phyloP scores from a whole-genome alignment of 805 yeast species.

The Sungouiella thailandica region DNA sequence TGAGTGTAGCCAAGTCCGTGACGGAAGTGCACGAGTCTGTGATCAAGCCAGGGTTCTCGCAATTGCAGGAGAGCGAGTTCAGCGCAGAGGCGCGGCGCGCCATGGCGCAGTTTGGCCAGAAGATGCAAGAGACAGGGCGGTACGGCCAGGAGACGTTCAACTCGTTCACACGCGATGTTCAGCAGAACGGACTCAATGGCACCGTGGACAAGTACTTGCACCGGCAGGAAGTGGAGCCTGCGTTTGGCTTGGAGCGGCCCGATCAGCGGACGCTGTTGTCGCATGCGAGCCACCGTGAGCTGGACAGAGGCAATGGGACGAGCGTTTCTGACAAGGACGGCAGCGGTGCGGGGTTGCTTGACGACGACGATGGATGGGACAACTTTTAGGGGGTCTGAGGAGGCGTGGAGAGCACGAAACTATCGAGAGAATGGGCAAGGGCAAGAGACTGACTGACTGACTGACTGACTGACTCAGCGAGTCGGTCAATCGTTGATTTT shows the following conservation, averaged over 20 bases:
- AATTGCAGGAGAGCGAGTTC: slow-evolving; percentile 70
- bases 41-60: slow-evolving; percentile 85
- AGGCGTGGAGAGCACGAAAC: no score
- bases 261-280: slow-evolving; percentile 52
- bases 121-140: slow-evolving; percentile 81
- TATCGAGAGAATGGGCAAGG: not conserved
- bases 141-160: slow-evolving; percentile 67
- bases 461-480: no score
- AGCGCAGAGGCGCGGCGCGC: slow-evolving; percentile 83
- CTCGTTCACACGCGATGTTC: slow-evolving; percentile 46
- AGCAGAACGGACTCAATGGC: slow-evolving; percentile 35
- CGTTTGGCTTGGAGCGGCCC: slow-evolving; percentile 64
- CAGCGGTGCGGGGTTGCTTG: slow-evolving; percentile 4
- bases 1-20: slow-evolving; percentile 78
- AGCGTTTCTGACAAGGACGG: no score
- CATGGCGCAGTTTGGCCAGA: slow-evolving; percentile 95
- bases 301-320: no score
- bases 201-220: slow-evolving; percentile 42
- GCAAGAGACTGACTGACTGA: no score
- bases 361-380: slow-evolving; percentile 61
- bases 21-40: slow-evolving; percentile 83
- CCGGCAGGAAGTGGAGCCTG: slow-evolving; percentile 50
- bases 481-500: no score
- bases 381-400: slow-evolving; percentile 42
- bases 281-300: slow-evolving; percentile 36